These are phyloP conservation scores for Diospyros lotus DNA, from an alignment of 148 eudicot species.

Conservation along the genomic window DNA sequence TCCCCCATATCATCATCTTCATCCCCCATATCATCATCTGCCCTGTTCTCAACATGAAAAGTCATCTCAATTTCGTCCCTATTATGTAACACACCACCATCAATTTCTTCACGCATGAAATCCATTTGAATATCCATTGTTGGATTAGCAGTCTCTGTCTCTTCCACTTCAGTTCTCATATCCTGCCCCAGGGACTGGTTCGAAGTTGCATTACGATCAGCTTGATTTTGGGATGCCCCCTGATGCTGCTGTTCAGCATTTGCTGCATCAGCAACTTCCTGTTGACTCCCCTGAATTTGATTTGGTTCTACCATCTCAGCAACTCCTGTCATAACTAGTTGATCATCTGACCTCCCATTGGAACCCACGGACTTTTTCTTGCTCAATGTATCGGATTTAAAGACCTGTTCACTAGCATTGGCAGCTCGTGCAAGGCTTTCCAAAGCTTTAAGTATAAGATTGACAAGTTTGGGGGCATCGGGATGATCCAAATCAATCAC, in stretches of 20 bases:
- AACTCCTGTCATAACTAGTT: slow-evolving; percentile 25
- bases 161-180: slow-evolving; percentile 57
- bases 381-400: slow-evolving; percentile 54
- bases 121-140: slow-evolving; percentile 55
- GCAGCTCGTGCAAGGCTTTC: slow-evolving; percentile 90
- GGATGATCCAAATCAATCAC: slow-evolving; percentile 94
- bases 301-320: slow-evolving; percentile 31
- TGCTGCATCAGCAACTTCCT: slow-evolving; percentile 32
- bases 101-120: slow-evolving; percentile 70
- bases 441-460: slow-evolving; percentile 74
- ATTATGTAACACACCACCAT: slow-evolving; percentile 50
- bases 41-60: slow-evolving; percentile 76
- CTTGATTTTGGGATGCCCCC: slow-evolving; percentile 35
- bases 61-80: slow-evolving; percentile 58
- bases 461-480: slow-evolving; percentile 87
- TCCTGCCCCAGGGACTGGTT: slow-evolving; percentile 56
- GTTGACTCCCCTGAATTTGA: slow-evolving; percentile 35
- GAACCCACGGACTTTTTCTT: slow-evolving; percentile 55
- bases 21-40: slow-evolving; percentile 75
- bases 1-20: slow-evolving; percentile 96
- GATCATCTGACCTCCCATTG: slow-evolving; percentile 50
- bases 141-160: slow-evolving; percentile 29
- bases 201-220: slow-evolving; percentile 30
- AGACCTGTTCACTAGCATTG: slow-evolving; percentile 71
- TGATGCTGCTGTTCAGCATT: slow-evolving; percentile 32